Base-by-base conservation (phyloP, 2,329 filamentous ascomycete species). In the Aspergillus jensenii region DNA sequence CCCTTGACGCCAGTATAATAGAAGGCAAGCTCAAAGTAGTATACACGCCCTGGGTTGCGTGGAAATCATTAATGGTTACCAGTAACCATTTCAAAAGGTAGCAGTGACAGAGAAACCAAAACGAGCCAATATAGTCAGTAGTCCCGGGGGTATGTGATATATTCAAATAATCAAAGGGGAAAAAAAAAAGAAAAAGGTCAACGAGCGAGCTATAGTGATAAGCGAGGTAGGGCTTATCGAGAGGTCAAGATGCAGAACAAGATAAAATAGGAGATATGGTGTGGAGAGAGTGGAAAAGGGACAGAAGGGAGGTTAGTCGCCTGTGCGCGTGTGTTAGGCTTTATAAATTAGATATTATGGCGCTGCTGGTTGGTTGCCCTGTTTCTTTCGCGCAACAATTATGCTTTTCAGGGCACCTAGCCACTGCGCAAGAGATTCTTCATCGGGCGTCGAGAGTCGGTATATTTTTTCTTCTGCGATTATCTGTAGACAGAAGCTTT, bases 401-500 rank as follows among this genome's bases (percentile, higher is more conserved):
- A 79, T 74, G 58, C 92, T 96, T 78, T 98, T 98, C 77, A 97
- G 87, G 0, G 92, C 90, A 2, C 93, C 95, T 1, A 99, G 81
- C 78, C 91, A 96, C 63, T 88, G 89, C 40, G 93, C 87, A 56
- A 98, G 79, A 1, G 84, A 82, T 68, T 97, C 91, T 73, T 99
- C 95, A 67, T 91, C 87, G 19, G 85, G 81, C 0, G 92, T 86
- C 69, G 88, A 90, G 63, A 95, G 89, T 31, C 88, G 84, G 67
- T 88, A 90, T 55, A 84, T 90, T 76, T 91, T 95, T 71, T 98
- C 93, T 67, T 97, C 93, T 37, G 90, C 90, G 68, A 99, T 96
- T 67, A 98, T 84, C 75, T 98, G 93, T 72, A 98, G 82, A 74
- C 95, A 98, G 71, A 90, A 87, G 47, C 82, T 84, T 78, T 96